Evolutionary conservation across 805 yeast species (phyloP).

Genomic region (Kuraishia floccosa): DNA sequence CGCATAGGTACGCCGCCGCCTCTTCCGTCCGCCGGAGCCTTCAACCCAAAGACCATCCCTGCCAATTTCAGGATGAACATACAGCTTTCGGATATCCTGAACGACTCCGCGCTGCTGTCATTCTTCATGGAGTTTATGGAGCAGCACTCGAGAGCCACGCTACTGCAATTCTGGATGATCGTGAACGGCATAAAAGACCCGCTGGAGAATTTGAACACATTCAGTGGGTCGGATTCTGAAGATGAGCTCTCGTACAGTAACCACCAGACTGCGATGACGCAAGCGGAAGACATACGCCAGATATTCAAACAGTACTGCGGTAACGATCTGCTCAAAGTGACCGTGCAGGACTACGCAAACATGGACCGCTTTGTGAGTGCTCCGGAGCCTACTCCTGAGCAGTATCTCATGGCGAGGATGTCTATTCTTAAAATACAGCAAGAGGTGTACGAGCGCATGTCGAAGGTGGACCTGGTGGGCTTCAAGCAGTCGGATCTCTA

Average conservation of each 20-base stretch:
- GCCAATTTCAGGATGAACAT: slow-evolving; percentile 11
- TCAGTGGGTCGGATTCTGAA: slow-evolving; percentile 13
- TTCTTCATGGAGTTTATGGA: slow-evolving; percentile 48
- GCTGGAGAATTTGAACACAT: slow-evolving; percentile 33
- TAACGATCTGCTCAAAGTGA: slow-evolving; percentile 17
- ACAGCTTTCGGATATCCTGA: slow-evolving; percentile 30
- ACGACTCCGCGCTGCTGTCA: slow-evolving; percentile 33
- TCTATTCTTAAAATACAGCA: slow-evolving; percentile 50
- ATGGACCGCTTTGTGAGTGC: slow-evolving; percentile 25
- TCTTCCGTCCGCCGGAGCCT: neutral
- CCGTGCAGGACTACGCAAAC: slow-evolving; percentile 13
- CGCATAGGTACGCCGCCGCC: too few relatives aligned
- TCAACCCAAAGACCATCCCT: slow-evolving; percentile 4
- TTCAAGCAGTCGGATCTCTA: slow-evolving; percentile 52
- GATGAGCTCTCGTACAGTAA: slow-evolving; percentile 5
- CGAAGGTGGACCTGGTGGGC: slow-evolving; percentile 37
- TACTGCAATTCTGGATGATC: slow-evolving; percentile 54
- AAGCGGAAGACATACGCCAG: slow-evolving; percentile 38
- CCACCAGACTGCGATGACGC: slow-evolving; percentile 17
- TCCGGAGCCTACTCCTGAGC: slow-evolving; percentile 9
- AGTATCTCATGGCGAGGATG: slow-evolving; percentile 44
- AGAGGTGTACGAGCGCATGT: slow-evolving; percentile 37
- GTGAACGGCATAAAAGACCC: slow-evolving; percentile 68
- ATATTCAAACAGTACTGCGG: slow-evolving; percentile 34
- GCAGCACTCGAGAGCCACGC: slow-evolving; percentile 26